These are phyloP conservation scores for Suhomyces kilbournensis DNA, from an alignment of 805 yeast genomes.

Conservation along the genomic window DNA sequence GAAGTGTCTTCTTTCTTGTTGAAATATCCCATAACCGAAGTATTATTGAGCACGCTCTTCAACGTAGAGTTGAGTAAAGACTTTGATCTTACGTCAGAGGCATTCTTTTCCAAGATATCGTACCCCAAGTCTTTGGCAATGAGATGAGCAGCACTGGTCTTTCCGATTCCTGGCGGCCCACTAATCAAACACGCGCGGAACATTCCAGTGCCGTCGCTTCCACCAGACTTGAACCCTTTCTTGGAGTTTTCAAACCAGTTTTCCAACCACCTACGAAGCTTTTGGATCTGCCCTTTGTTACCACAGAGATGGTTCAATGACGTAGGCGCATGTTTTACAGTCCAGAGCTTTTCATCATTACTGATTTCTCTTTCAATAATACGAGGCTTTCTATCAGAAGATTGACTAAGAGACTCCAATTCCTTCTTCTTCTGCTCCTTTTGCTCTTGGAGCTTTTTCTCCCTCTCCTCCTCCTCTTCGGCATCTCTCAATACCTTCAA, in stretches of 20 bases:
- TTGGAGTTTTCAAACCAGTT: constrained; percentile 67
- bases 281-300: constrained; percentile 70
- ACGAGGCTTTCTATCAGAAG: constrained; percentile 3
- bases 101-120: constrained; percentile 75
- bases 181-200: constrained; percentile 82
- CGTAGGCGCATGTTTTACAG: constrained; percentile 87
- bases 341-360: constrained; percentile 77
- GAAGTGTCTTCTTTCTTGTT: constrained; percentile 30
- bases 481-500: constrained; percentile 45
- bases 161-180: constrained; percentile 88
- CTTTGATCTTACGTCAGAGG: constrained; percentile 89
- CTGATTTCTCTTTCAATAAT: constrained; percentile 33
- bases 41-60: constrained; percentile 70
- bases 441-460: constrained; percentile 23
- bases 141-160: constrained; percentile 77
- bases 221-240: constrained; percentile 54
- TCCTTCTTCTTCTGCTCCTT: constrained; percentile 19
- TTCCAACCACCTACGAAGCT: constrained; percentile 68
- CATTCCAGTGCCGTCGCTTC: constrained; percentile 61
- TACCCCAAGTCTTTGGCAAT: constrained; percentile 68
- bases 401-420: background rate
- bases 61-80: constrained; percentile 65
- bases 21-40: constrained; percentile 80
- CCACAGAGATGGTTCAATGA: constrained; percentile 81
- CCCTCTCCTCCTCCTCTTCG: constrained; percentile 33